Conservation (phyloP, 306 rosid species). For the Vigna radiata region DNA sequence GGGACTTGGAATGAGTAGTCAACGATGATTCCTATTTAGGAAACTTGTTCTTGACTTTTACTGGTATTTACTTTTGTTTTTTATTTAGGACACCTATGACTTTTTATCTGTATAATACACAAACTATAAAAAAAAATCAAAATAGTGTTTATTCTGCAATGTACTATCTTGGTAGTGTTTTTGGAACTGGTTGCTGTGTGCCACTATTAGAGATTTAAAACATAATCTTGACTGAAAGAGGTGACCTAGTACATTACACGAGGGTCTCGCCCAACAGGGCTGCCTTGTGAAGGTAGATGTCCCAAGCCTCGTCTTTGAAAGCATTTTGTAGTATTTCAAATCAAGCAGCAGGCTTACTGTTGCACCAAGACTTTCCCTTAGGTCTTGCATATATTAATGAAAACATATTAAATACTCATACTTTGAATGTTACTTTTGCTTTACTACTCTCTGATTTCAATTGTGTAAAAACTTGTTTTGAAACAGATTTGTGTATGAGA, state of each 20-base stretch:
- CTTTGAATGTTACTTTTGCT: conserved; percentile 25
- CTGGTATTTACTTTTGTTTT: too few species aligned
- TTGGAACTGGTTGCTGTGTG: too few species aligned
- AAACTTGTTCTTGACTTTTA: too few species aligned
- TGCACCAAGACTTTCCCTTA: background rate
- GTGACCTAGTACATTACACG: background rate
- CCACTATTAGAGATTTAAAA: too few species aligned
- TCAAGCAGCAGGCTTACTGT: background rate
- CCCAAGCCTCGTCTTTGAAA: background rate
- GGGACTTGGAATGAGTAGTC: too few species aligned
- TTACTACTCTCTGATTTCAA: background rate
- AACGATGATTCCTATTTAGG: too few species aligned
- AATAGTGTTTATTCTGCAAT: too few species aligned
- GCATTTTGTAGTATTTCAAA: background rate
- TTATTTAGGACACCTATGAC: too few species aligned
- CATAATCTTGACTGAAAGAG: conserved; percentile 2
- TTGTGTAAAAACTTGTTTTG: conserved; percentile 20
- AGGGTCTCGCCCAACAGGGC: background rate
- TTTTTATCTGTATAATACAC: too few species aligned
- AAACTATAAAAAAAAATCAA: too few species aligned
- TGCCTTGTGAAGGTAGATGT: background rate
- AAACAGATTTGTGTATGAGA: background rate
- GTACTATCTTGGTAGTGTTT: too few species aligned
- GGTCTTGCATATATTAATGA: conserved; percentile 31
- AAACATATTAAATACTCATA: background rate